phyloP scores from a whole-genome alignment of 192 early-diverging fungal genomes.

The Entomortierella chlamydospora region DNA sequence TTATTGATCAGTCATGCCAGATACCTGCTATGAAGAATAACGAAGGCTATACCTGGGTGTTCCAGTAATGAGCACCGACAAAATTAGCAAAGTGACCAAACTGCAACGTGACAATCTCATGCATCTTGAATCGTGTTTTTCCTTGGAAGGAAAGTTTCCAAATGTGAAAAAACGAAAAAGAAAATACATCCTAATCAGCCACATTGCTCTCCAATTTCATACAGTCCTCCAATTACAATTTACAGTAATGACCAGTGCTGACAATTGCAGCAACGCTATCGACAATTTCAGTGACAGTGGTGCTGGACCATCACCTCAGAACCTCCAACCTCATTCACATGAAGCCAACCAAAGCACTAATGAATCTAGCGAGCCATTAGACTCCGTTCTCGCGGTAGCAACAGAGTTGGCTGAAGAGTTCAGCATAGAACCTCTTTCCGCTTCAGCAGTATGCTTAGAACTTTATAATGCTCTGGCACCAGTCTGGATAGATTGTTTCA shows the following conservation, averaged over 20 bases:
- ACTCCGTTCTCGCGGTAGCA: slow-evolving; percentile 7
- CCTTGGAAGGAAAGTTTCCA: not conserved
- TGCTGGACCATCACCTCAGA: not conserved
- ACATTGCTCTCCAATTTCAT: not conserved
- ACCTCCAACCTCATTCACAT: not conserved
- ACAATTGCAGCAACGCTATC: not conserved
- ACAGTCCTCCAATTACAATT: not conserved
- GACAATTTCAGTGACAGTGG: not conserved
- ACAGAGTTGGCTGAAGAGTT: slow-evolving; percentile 35
- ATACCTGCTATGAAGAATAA: too few relatives aligned
- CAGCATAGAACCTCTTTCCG: slow-evolving; percentile 34
- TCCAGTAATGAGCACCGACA: slow-evolving; percentile 95
- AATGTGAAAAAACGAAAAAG: not conserved
- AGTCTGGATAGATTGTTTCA: too few relatives aligned
- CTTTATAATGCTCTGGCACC: too few relatives aligned
- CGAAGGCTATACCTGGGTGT: slow-evolving; percentile 72
- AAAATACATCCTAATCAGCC: not conserved
- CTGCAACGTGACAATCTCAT: slow-evolving; percentile 93
- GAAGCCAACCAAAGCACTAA: not conserved
- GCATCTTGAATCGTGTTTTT: slow-evolving; percentile 59
- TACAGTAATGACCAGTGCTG: not conserved
- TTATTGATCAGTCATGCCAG: too few relatives aligned
- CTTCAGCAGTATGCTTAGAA: slow-evolving; percentile 14
- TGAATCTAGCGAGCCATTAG: not conserved
- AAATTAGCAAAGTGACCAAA: slow-evolving; percentile 89